Percentiles rank a stretch among this genome's conserved stretches.
Evolutionary conservation across 2,329 filamentous ascomycete species (phyloP).

Genomic region (Cercospora zeina): DNA sequence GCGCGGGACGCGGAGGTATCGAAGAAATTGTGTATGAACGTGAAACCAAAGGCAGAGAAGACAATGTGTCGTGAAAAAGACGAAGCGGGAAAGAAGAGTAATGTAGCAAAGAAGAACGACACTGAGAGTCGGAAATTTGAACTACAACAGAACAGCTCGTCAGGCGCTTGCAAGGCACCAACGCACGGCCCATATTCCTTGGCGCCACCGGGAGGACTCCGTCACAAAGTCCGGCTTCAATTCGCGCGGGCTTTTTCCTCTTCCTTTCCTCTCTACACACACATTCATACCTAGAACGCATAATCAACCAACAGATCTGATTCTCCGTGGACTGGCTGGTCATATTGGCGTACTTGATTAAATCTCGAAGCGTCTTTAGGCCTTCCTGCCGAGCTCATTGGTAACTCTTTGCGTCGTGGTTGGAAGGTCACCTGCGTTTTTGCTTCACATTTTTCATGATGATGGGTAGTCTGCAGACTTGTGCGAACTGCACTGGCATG

Average conservation of each 20-base stretch:
- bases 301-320: conserved; percentile 36
- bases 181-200: neutral
- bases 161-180: neutral
- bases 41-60: too few relatives aligned
- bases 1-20: neutral
- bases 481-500: neutral
- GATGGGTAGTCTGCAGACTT: neutral
- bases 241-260: conserved; percentile 14
- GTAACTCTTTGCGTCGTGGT: conserved; percentile 27
- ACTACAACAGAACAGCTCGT: neutral
- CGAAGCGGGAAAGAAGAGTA: neutral
- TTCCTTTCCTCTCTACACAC: conserved; percentile 30
- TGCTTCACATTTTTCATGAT: conserved; percentile 30
- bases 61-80: neutral
- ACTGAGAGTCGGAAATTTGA: neutral
- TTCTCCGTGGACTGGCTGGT: conserved; percentile 32
- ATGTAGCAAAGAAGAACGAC: neutral
- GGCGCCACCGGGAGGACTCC: conserved; percentile 1
- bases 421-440: conserved; percentile 35
- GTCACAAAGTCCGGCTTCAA: conserved; percentile 4
- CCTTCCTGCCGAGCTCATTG: conserved; percentile 29
- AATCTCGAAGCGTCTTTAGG: conserved; percentile 31
- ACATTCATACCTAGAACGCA: conserved; percentile 32
- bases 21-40: neutral
- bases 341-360: conserved; percentile 38